These are phyloP conservation scores for Camellia japonica DNA, from an alignment of 148 eudicot genomes.

Conservation along the genomic window DNA sequence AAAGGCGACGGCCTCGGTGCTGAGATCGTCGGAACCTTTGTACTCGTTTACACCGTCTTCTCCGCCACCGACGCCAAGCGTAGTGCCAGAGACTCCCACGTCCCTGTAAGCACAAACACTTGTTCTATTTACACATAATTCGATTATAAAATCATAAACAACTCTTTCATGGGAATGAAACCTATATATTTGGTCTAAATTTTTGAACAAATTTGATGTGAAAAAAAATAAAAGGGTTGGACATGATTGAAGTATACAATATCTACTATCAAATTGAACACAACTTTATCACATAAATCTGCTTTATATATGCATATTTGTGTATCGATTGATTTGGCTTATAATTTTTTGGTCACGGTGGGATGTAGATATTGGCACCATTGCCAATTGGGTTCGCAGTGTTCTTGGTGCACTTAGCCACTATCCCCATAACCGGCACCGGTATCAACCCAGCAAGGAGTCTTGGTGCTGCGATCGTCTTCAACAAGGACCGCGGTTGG, in stretches of 20 bases:
- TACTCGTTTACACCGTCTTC: conserved; percentile 24
- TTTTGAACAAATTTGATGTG: too few relatives aligned
- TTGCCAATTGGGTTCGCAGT: conserved; percentile 16
- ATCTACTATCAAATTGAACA: too few relatives aligned
- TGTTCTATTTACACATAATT: too few relatives aligned
- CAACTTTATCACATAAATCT: too few relatives aligned
- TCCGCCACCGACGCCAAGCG: conserved; percentile 32
- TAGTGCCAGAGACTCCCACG: conserved; percentile 28
- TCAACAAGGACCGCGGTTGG: conserved; percentile 56
- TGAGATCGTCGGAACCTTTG: conserved; percentile 22
- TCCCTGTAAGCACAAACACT: conserved; percentile 15
- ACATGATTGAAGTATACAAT: too few relatives aligned
- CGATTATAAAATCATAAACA: too few relatives aligned
- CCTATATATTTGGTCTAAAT: too few relatives aligned
- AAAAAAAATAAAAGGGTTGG: too few relatives aligned
- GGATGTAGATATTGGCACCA: conserved; percentile 62
- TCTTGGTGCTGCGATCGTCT: conserved; percentile 31
- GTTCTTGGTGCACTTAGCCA: conserved; percentile 15
- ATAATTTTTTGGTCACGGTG: background rate
- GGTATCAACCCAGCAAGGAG: conserved; percentile 16
- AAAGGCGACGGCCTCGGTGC: conserved; percentile 25
- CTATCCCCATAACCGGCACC: conserved; percentile 9
- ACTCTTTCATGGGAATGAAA: too few relatives aligned
- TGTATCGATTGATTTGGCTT: background rate
- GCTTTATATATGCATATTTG: background rate